A percentile compares a stretch with the other conserved stretches of the same genome.
Evolutionary conservation across 2,329 filamentous ascomycete genomes (phyloP).

Genomic region (Neonectria faginata): DNA sequence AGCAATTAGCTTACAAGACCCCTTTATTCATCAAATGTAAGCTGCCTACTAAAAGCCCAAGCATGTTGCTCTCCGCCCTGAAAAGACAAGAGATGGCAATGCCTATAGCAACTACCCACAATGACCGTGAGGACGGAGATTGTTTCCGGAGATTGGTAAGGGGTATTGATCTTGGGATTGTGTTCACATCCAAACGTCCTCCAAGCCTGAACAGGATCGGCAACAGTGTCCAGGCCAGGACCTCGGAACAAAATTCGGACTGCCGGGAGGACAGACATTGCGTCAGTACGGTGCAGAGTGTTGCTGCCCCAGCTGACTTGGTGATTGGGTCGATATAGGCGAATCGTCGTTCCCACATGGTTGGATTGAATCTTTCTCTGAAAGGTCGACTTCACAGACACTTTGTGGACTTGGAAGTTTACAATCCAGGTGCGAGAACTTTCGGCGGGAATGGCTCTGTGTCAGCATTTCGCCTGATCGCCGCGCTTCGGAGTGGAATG

Average conservation of each 20-base stretch:
- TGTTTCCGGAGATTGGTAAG: background rate
- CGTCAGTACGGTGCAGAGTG: background rate
- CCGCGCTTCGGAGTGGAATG: background rate
- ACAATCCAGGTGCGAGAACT: background rate
- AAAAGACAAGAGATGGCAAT: background rate
- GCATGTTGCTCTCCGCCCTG: background rate
- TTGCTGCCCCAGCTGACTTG: background rate
- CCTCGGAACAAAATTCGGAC: slow-evolving; percentile 9
- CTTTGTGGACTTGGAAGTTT: background rate
- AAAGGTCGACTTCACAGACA: background rate
- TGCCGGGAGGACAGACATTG: background rate
- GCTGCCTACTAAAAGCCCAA: slow-evolving; percentile 28
- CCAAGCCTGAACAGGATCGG: background rate
- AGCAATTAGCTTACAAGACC: background rate
- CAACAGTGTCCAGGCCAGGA: background rate
- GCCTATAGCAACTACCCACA: slow-evolving; percentile 9
- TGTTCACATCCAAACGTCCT: background rate
- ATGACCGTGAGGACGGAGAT: background rate
- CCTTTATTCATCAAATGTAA: background rate
- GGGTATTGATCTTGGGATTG: background rate
- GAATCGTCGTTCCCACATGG: background rate
- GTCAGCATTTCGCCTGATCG: background rate
- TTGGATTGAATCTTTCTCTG: background rate
- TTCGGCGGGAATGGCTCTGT: background rate
- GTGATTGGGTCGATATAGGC: background rate